Evolutionary conservation across 2,329 filamentous ascomycete species (phyloP).

Genomic region (Nannizziopsis arthrosporioides): DNA sequence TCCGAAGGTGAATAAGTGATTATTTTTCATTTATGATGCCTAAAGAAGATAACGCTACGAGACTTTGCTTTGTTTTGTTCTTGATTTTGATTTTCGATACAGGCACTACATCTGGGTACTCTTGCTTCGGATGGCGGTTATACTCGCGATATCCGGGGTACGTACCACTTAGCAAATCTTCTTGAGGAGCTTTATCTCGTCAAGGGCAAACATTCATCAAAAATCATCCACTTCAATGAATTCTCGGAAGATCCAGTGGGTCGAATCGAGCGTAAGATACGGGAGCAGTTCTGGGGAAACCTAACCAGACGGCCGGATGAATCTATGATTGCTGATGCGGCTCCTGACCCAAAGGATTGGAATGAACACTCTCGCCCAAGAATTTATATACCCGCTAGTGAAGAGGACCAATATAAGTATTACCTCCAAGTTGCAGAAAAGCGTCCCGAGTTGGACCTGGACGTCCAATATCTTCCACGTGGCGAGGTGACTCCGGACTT

Average conservation of each 20-base stretch:
- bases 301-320: conserved; percentile 70
- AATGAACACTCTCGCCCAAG: conserved; percentile 68
- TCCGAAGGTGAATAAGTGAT: conserved; percentile 52
- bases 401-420: conserved; percentile 67
- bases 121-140: conserved; percentile 70
- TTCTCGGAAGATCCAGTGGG: conserved; percentile 76
- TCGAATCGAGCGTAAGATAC: conserved; percentile 63
- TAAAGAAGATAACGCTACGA: not conserved
- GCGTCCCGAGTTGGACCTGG: conserved; percentile 62
- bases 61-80: too few species aligned
- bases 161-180: conserved; percentile 83
- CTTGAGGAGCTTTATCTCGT: conserved; percentile 79
- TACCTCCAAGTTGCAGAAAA: conserved; percentile 63
- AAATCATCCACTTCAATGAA: conserved; percentile 74
- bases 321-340: conserved; percentile 57
- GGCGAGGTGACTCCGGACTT: conserved; percentile 57
- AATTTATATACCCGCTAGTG: conserved; percentile 69
- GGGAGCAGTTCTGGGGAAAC: conserved; percentile 70
- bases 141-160: conserved; percentile 54
- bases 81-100: conserved; percentile 11
- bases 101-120: conserved; percentile 65
- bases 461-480: conserved; percentile 62
- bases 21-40: conserved; percentile 14
- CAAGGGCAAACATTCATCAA: conserved; percentile 61
- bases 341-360: conserved; percentile 75